Base-by-base conservation (phyloP, 176 grass and related monocot genomes). In the Alloteropsis semialata region DNA sequence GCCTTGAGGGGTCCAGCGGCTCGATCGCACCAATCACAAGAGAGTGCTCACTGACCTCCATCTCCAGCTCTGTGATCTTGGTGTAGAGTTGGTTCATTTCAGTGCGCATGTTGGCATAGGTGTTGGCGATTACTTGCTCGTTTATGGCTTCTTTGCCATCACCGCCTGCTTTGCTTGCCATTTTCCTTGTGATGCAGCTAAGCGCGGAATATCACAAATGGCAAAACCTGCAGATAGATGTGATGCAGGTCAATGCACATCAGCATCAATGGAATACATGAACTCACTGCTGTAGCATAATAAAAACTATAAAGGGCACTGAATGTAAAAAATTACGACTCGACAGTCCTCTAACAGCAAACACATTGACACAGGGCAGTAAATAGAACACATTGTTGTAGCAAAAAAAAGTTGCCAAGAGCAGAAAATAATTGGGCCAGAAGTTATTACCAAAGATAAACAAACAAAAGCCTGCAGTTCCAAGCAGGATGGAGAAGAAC, bases 31-130 rank as follows among this genome's bases (percentile, higher is more conserved):
- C 85, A 14, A 96, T 99, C 42, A 99, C 96, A 32, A 99, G 92
- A 8, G 87, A 86, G 93, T 96, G 95, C 71, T 97, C 92, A 0
- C 89, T 89, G 18, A 94, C 88, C 79, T 97, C 92, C 88, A 97
- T 87, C 73, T 97, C 90, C 39, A 97, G 32, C 74, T 97, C 90
- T 0, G 92, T 97, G 65, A 97, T 94, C 75, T 97, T 97, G 22
- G 92, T 91, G 81, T 94, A 90, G 48, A 97, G 76, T 50, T 97
- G 95, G 72, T 92, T 94, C 69, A 94, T 87, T 65, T 97, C 92
- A 4, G 88, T 77, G 22, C 95, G 95, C 92, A 94, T 92, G 73
- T 81, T 83, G 0, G 84, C 90, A 15, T 97, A 97, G 12, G 18
- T 74, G 33, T 94, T 94, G 37, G 90, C 90, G 17, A 94, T 61